These are phyloP conservation scores for Exidia glandulosa DNA, from an alignment of 768 basidiomycete species.

Conservation along the genomic window DNA sequence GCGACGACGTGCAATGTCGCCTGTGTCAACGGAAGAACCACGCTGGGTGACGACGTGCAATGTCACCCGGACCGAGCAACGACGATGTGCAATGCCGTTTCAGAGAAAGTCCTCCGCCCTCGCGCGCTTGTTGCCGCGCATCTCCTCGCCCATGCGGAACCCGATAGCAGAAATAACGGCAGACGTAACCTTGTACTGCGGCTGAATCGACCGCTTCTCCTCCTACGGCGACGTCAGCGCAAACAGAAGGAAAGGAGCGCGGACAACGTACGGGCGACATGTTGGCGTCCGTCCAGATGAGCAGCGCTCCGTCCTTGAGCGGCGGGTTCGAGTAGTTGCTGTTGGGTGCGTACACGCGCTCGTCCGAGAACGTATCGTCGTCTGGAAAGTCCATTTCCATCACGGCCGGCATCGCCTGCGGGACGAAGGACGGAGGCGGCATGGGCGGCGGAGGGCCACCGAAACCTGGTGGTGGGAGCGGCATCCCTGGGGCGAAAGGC, in stretches of 20 bases:
- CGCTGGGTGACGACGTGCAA: too few relatives aligned
- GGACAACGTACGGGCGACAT: slow-evolving; percentile 57
- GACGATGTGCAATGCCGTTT: not conserved
- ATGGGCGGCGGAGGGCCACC: slow-evolving; percentile 15
- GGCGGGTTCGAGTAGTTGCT: slow-evolving; percentile 52
- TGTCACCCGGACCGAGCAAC: too few relatives aligned
- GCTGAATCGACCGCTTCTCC: slow-evolving; percentile 48
- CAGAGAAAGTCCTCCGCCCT: slow-evolving; percentile 78
- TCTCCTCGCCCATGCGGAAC: slow-evolving; percentile 36
- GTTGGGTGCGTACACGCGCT: slow-evolving; percentile 37
- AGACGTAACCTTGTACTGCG: not conserved
- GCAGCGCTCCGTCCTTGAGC: slow-evolving; percentile 63
- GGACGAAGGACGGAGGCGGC: slow-evolving; percentile 9
- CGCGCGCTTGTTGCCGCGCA: slow-evolving; percentile 73
- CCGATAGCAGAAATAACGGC: not conserved
- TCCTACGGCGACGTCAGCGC: slow-evolving; percentile 42
- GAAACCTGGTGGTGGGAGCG: slow-evolving; percentile 12
- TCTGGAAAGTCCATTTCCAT: slow-evolving; percentile 8
- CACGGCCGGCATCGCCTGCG: not conserved
- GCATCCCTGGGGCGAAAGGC: slow-evolving; percentile 9
- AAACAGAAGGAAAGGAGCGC: too few relatives aligned
- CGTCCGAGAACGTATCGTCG: slow-evolving; percentile 4
- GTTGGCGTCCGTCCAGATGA: slow-evolving; percentile 69
- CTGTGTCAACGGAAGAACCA: too few relatives aligned
- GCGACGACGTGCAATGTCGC: too few relatives aligned